Evolutionary conservation across 1,139 yeast genomes (phyloP).

Genomic region (Wickerhamomyces sp.): DNA sequence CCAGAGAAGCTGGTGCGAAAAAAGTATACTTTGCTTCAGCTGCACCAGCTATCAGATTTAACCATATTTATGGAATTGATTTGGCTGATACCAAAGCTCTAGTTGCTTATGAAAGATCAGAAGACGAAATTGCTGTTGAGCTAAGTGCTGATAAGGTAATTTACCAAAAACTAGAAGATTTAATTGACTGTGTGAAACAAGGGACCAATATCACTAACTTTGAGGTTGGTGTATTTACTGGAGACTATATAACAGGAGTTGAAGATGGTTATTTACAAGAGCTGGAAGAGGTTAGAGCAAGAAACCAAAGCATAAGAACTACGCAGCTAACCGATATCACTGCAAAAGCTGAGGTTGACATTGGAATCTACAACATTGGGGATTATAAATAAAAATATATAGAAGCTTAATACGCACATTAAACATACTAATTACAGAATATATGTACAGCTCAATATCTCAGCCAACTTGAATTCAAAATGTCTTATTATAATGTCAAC

Average conservation of each 20-base stretch:
- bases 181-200: conserved; percentile 71
- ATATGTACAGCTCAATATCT: no score
- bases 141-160: conserved; percentile 91
- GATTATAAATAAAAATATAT: conserved; percentile 46
- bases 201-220: conserved; percentile 49
- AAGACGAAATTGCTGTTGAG: conserved; percentile 67
- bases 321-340: conserved; percentile 42
- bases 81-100: conserved; percentile 92
- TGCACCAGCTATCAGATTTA: conserved; percentile 93
- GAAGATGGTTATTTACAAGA: conserved; percentile 79
- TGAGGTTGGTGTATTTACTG: conserved; percentile 98
- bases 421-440: no score
- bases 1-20: conserved; percentile 94
- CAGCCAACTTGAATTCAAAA: no score
- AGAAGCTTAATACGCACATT: no score
- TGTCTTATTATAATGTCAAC: no score
- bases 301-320: conserved; percentile 56
- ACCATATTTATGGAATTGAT: conserved; percentile 96
- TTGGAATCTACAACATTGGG: conserved; percentile 84
- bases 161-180: conserved; percentile 80
- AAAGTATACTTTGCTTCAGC: conserved; percentile 94
- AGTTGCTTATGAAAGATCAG: conserved; percentile 79
- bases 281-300: conserved; percentile 78
- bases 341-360: conserved; percentile 86
- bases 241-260: conserved; percentile 86